phyloP scores from a whole-genome alignment of 2,329 filamentous ascomycete species.

The Fusarium palustre region DNA sequence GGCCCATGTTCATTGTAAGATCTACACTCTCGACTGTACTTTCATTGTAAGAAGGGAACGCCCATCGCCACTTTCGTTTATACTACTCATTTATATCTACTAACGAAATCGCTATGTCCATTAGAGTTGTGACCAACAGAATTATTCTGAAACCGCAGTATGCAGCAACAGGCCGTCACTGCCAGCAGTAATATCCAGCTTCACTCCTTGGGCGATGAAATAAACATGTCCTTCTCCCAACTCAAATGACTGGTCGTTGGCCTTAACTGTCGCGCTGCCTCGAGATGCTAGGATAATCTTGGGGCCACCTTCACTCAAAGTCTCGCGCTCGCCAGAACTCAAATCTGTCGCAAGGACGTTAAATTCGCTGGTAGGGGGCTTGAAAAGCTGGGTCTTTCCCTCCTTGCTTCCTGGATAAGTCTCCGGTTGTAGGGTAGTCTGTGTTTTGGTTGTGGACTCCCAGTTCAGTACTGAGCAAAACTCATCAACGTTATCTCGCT shows the following conservation, averaged over 20 bases:
- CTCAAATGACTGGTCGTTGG: constrained; percentile 38
- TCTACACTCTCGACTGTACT: not conserved
- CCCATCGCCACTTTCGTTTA: not conserved
- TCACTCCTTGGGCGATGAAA: constrained; percentile 42
- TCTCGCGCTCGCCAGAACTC: constrained; percentile 68
- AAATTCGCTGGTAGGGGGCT: constrained; percentile 78
- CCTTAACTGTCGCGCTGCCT: constrained; percentile 37
- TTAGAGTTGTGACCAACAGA: not conserved
- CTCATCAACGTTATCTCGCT: constrained; percentile 72
- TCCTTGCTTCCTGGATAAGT: constrained; percentile 63
- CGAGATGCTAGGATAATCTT: constrained; percentile 42
- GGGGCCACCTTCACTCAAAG: constrained; percentile 38
- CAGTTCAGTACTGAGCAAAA: constrained; percentile 75
- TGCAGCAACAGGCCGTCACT: constrained; percentile 39
- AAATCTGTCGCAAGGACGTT: constrained; percentile 72
- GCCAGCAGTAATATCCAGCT: constrained; percentile 37
- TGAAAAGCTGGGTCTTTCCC: constrained; percentile 72
- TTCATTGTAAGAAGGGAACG: not conserved
- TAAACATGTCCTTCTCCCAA: constrained; percentile 44
- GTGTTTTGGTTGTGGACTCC: constrained; percentile 66
- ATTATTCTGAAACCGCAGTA: constrained; percentile 36
- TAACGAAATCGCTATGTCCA: not conserved
- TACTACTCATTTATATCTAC: constrained; percentile 1
- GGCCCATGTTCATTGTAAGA: not conserved
- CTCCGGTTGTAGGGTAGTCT: constrained; percentile 65